Base-by-base conservation (phyloP, 192 early-diverging fungal genomes). In the Bifiguratus adelaidae region DNA sequence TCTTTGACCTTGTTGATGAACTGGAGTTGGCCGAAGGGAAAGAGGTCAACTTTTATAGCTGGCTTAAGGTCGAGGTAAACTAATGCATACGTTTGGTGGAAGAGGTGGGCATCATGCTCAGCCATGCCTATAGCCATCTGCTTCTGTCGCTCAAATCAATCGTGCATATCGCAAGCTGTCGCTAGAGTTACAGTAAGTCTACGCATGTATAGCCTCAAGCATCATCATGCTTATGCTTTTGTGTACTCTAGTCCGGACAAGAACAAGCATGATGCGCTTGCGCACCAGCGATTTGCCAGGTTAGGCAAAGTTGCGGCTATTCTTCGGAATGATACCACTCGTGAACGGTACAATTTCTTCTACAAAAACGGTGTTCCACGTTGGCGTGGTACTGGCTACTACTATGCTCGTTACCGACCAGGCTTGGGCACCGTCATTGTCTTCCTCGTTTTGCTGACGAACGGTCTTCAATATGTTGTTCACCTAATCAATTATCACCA, bases 1-100 rank as follows among this genome's bases (percentile, higher is more conserved):
- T 88, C 48, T 88, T 88, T 63, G 83, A 85, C 69, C 76, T 88
- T 44, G 75, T 81, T 30, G 85, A 88, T 60, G 73, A 75, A 23
- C 60, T 88, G 38, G 80, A 82, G 55, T 71, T 65, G 42, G 52
- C 54, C 16, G 71, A 73, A 71, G 69, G 66, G 27, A 9, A 79
- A 45, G 43, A 65, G 45, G 42, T 64, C 43, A 71, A 56, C 60
- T 85, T 83, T 71, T 88, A 85, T 56, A 76, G 70, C 32, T 75
- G 80, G 55, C 56, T 88, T 34, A 41, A 44, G 15, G 19, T 53
- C 24, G 27, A 38, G 19, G 50, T 60, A 56, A 44, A 40, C 28
- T 21, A 33, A 11, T n/a, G 16, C 12, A n/a, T n/a, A n/a, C n/a
- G n/a, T n/a, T n/a, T n/a, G n/a, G n/a, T n/a, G n/a, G n/a, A n/a